Evolutionary conservation across 208 protist genomes (phyloP), one percentile per base, ranked within the genome.

Genomic region (Trypanosoma lewisi): DNA sequence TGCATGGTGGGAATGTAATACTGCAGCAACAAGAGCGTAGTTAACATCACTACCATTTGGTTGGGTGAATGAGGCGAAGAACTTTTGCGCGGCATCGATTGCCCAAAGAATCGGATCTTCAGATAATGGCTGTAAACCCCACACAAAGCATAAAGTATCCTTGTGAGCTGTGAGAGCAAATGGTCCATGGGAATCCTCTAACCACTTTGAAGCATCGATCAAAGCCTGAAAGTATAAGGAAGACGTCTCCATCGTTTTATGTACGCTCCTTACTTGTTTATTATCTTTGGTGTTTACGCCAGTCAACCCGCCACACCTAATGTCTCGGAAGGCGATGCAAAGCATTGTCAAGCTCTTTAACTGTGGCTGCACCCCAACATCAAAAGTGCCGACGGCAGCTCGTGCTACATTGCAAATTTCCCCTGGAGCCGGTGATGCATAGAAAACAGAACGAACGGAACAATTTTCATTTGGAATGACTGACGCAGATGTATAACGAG

Each of bases 281-380:
- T 60, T 55, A 0, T 50, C 28, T 11, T 30, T 45, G 30, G 0
- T 9, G 14, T 25, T 27, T 11, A 1, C 28, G 19, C 6, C 25
- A 30, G 11, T 8, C 6, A 27, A 34, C 12, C 16, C 7, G 17
- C 4, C 52, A 9, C 0, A 19, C 21, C 14, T 48, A 23, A 27
- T 8, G 57, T 86, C 77, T 25, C 80, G 75, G 62, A 75, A 86
- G 45, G 75, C 83, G n/a, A 90, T 47, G 68, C 85, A 90, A 19
- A 90, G 75, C 67, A 83, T 67, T 39, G 83, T 90, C 39, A 90
- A 63, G 19, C 75, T 86, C 66, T 80, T 83, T n/a, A 80, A 33
- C n/a, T 25, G 23, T 25, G 31, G 5, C 67, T 58, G 52, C 55
- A 33, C 28, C 58, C 1, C 9, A 36, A 12, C 3, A 27, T 28